phyloP scores from a whole-genome alignment of 805 yeast species.

The Sugiyamaella lignohabitans region DNA sequence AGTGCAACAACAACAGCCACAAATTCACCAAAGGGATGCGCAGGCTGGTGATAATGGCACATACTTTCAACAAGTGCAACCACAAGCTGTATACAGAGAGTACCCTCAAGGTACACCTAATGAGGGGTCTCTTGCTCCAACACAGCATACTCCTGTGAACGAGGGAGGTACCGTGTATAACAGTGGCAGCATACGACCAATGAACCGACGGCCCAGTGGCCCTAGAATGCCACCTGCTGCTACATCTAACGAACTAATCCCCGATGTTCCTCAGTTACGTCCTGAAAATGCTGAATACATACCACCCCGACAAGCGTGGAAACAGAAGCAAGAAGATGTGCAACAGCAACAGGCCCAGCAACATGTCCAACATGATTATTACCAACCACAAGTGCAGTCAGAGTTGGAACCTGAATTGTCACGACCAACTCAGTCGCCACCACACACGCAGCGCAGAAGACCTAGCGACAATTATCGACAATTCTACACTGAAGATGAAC shows the following conservation, averaged over 20 bases:
- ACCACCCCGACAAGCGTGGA: constrained; percentile 7
- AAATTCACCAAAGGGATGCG: neutral
- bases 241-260: neutral
- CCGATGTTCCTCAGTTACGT: neutral
- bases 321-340: constrained; percentile 2
- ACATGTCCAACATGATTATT: neutral
- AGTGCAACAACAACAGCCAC: constrained; percentile 1
- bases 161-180: neutral
- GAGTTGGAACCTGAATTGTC: neutral
- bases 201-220: constrained; percentile 7
- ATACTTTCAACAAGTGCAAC: neutral
- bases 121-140: neutral
- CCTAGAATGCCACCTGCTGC: constrained; percentile 7
- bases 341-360: constrained; percentile 1
- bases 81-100: neutral
- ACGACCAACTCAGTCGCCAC: neutral
- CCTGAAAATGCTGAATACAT: constrained; percentile 2
- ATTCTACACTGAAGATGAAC: constrained; percentile 3
- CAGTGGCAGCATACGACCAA: no score
- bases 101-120: neutral
- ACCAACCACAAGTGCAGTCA: neutral
- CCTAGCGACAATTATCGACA: neutral
- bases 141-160: neutral
- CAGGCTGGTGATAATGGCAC: neutral
- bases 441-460: neutral